Conservation (phyloP, 192 early-diverging fungal genomes). For the Umbelopsis ramanniana region DNA sequence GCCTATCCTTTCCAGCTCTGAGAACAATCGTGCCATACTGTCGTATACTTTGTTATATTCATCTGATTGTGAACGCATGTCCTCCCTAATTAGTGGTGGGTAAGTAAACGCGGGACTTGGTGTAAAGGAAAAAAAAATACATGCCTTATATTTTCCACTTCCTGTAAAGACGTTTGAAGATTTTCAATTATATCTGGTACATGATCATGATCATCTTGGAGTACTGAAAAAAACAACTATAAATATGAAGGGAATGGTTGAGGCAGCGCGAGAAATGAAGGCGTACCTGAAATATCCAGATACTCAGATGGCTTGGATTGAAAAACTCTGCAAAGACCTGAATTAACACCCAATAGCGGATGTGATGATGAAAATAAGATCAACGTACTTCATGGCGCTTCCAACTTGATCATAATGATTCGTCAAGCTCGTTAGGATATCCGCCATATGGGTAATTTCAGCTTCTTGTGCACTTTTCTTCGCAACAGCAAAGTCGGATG, state of each 20-base stretch:
- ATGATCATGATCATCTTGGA: slow-evolving; percentile 39
- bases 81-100: background rate
- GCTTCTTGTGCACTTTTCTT: slow-evolving; percentile 50
- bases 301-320: slow-evolving; percentile 28
- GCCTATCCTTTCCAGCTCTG: slow-evolving; percentile 25
- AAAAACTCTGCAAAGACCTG: slow-evolving; percentile 23
- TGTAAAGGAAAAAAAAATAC: too few species aligned
- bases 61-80: background rate
- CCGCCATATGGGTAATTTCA: slow-evolving; percentile 52
- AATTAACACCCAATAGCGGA: background rate
- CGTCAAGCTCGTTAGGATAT: slow-evolving; percentile 48
- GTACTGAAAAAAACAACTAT: slow-evolving; percentile 8
- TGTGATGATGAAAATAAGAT: background rate
- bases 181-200: slow-evolving; percentile 34
- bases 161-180: slow-evolving; percentile 22
- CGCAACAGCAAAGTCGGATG: slow-evolving; percentile 43
- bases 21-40: slow-evolving; percentile 9
- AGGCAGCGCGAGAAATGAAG: background rate
- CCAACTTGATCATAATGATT: slow-evolving; percentile 58
- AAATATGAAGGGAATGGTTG: background rate
- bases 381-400: slow-evolving; percentile 44
- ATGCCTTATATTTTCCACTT: slow-evolving; percentile 2
- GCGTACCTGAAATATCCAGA: slow-evolving; percentile 32
- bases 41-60: slow-evolving; percentile 24
- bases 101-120: too few species aligned